Evolutionary conservation across 257 asterid species (phyloP).

Genomic region (Solanum sejunctum): DNA sequence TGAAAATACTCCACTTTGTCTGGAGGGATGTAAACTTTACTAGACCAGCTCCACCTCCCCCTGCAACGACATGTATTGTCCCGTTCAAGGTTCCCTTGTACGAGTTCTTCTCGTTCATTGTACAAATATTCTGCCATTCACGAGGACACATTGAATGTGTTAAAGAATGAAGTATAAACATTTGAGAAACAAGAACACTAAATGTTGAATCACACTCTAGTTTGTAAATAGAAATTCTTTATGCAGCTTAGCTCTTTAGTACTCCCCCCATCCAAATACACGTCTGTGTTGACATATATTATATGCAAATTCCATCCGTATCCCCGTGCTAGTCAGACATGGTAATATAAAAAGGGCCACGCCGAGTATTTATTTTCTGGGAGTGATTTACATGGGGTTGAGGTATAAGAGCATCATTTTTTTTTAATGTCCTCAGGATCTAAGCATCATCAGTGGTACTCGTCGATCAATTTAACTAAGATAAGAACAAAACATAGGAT

Average conservation of each 20-base stretch:
- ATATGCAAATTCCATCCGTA: not conserved
- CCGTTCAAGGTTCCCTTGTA: slow-evolving; percentile 74
- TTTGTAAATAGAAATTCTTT: not conserved
- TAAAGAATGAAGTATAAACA: not conserved
- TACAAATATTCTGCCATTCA: slow-evolving; percentile 49
- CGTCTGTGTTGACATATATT: not conserved
- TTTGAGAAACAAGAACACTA: not conserved
- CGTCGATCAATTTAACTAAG: not conserved
- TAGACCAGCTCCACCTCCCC: slow-evolving; percentile 91
- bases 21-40: slow-evolving; percentile 43
- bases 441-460: not conserved
- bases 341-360: not conserved
- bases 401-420: not conserved
- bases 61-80: slow-evolving; percentile 89
- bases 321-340: not conserved
- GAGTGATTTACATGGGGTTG: not conserved
- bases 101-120: slow-evolving; percentile 38
- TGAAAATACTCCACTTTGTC: slow-evolving; percentile 70
- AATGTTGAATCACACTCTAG: not conserved
- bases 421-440: not conserved
- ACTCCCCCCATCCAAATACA: not conserved
- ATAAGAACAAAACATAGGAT: not conserved
- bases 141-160: not conserved
- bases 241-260: not conserved
- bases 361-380: not conserved